Base-by-base conservation (phyloP, 352 stramenopile genomes). In the Elongisporangium undulatum region DNA sequence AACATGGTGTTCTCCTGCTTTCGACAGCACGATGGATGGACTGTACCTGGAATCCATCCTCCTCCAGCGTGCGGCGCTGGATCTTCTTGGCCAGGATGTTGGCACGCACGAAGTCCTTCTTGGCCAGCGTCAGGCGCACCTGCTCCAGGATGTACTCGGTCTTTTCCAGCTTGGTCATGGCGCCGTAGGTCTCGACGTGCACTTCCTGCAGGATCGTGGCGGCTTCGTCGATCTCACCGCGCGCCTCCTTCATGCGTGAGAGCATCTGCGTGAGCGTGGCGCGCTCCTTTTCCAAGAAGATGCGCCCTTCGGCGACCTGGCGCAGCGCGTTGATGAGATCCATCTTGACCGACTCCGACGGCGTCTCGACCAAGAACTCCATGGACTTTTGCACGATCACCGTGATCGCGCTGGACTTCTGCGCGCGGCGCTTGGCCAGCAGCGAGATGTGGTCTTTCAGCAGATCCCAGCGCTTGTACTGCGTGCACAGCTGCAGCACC, bases 81-180 rank as follows among this genome's bases (percentile, higher is more conserved):
- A 99, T 97, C 79, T 99, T 99, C 59, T 98, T 97, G 53, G 89
- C 89, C 23, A 99, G 74, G 68, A 99, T 99, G 53, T 90, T 87
- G 13, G 96, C 94, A 21, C 97, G 81, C 59, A 99, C 90, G 67
- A 86, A 99, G 79, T 99, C 97, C 65, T 98, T 96, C 71, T 98
- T 99, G 48, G 85, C 88, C 41, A 99, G 82, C 29, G 94, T 99
- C 26, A 99, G 74, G 15, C 97, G 87, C 70, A 99, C 96, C 77
- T 99, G 95, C 71, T 99, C 96, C 34, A 99, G 75, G 66, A 99
- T 99, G 75, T 98, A 99, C 74, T 99, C 96, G 13, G 97, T 91
- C 77, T 99, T 99, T 74, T 99, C 96, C 29, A 98, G 79, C 79
- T 98, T 99, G 24, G 92, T 98, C 71, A 99, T 93, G n/a, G 93